A percentile compares a stretch with the other conserved stretches of the same genome.
Conservation (phyloP, 1,284 basidiomycete species). For the Pseudozyma thailandica region DNA sequence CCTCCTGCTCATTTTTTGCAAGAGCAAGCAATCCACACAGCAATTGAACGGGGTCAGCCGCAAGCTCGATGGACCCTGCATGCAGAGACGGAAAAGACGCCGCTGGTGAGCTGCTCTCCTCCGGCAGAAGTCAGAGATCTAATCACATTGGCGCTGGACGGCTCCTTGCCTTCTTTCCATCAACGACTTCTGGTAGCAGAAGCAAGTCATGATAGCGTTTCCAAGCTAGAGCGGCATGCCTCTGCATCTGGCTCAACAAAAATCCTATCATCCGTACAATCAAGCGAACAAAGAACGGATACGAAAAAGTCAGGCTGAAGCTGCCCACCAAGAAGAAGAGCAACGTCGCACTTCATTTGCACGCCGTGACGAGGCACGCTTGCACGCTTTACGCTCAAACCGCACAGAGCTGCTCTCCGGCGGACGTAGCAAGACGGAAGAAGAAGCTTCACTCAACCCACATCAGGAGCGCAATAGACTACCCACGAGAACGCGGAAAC, state of each 20-base stretch:
- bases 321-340: constrained; percentile 12
- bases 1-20: constrained; percentile 1
- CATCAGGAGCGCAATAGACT: not conserved
- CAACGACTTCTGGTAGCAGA: not conserved
- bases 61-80: constrained; percentile 20
- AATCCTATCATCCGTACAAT: constrained; percentile 28
- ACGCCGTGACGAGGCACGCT: constrained; percentile 16
- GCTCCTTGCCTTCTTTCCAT: not conserved
- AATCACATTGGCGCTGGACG: not conserved
- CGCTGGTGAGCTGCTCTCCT: too few species aligned
- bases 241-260: constrained; percentile 30
- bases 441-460: not conserved
- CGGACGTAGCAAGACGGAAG: not conserved
- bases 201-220: not conserved
- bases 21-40: not conserved
- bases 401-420: not conserved
- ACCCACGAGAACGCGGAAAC: not conserved
- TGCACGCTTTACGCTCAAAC: constrained; percentile 11
- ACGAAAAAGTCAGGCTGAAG: constrained; percentile 2
- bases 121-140: too few species aligned
- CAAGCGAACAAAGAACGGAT: constrained; percentile 10
- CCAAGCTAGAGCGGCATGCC: constrained; percentile 19
- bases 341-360: constrained; percentile 12
- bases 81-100: constrained; percentile 4
- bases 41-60: not conserved